These are phyloP conservation scores for Castanea mollissima DNA, from an alignment of 306 rosid species.

Conservation along the genomic window DNA sequence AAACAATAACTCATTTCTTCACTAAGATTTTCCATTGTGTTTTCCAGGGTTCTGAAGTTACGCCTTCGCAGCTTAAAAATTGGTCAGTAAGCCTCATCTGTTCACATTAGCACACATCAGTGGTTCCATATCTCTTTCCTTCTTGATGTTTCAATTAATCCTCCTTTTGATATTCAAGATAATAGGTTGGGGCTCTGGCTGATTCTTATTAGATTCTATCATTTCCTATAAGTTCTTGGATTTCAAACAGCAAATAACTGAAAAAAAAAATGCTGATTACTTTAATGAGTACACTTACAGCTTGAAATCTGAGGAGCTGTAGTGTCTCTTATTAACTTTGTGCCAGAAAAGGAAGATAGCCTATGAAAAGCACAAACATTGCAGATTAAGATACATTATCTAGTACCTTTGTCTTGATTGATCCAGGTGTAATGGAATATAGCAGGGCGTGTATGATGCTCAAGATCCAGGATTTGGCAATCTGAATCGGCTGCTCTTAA, in stretches of 20 bases:
- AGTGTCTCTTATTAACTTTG: not conserved
- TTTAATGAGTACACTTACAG: not conserved
- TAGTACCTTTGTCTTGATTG: not conserved
- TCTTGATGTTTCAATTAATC: not conserved
- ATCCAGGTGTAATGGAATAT: not conserved
- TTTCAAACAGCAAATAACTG: too few relatives aligned
- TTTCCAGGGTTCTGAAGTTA: slow-evolving; percentile 88
- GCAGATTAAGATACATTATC: not conserved
- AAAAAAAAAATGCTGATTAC: not conserved
- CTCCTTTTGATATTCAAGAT: not conserved
- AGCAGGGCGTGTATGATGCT: not conserved
- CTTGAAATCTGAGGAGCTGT: not conserved
- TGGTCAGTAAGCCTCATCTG: slow-evolving; percentile 50
- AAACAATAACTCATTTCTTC: slow-evolving; percentile 4
- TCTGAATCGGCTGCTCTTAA: not conserved
- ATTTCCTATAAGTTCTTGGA: not conserved
- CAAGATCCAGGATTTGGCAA: not conserved
- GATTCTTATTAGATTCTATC: not conserved
- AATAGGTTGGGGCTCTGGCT: not conserved
- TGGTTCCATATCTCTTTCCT: slow-evolving; percentile 6
- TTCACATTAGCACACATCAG: not conserved
- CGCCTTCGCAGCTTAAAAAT: slow-evolving; percentile 85
- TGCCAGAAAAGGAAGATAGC: not conserved
- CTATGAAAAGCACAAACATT: not conserved
- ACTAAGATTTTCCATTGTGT: slow-evolving; percentile 34